phyloP scores from a whole-genome alignment of 1,284 basidiomycete species.

The Puccinia horiana region DNA sequence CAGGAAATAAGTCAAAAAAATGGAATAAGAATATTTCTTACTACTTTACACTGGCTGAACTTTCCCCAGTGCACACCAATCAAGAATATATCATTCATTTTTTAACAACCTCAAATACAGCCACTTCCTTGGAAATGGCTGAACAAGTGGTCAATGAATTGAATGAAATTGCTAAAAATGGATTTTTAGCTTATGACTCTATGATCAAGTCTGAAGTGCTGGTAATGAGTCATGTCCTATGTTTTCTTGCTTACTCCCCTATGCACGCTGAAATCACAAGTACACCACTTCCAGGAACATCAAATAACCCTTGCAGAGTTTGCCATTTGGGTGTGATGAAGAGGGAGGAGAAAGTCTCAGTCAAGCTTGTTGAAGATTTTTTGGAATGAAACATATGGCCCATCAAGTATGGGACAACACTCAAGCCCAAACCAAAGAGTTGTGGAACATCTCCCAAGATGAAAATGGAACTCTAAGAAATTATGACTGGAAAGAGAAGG shows the following conservation, averaged over 20 bases:
- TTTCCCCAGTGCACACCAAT: conserved; percentile 54
- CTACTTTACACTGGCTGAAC: conserved; percentile 58
- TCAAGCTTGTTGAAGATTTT: not conserved
- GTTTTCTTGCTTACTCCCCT: not conserved
- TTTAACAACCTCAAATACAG: conserved; percentile 58
- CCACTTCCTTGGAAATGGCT: not conserved
- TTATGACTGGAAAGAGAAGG: not conserved
- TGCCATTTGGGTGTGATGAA: not conserved
- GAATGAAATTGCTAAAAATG: not conserved
- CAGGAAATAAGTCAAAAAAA: conserved; percentile 62
- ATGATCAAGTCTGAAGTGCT: not conserved
- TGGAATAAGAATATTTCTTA: conserved; percentile 63
- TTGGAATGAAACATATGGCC: not conserved
- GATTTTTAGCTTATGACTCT: not conserved
- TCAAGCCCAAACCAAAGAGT: not conserved
- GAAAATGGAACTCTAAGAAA: too few species aligned
- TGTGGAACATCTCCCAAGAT: not conserved
- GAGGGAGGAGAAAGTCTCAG: not conserved
- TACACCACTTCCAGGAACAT: not conserved
- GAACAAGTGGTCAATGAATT: not conserved
- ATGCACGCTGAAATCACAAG: conserved; percentile 2
- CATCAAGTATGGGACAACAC: not conserved
- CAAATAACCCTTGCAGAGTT: not conserved
- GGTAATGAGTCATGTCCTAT: not conserved
- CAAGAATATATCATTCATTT: conserved; percentile 60